A percentile compares a stretch with the other conserved stretches of the same genome.
Conservation (phyloP, 78 protist species). For the Cavenderia fasciculata region DNA sequence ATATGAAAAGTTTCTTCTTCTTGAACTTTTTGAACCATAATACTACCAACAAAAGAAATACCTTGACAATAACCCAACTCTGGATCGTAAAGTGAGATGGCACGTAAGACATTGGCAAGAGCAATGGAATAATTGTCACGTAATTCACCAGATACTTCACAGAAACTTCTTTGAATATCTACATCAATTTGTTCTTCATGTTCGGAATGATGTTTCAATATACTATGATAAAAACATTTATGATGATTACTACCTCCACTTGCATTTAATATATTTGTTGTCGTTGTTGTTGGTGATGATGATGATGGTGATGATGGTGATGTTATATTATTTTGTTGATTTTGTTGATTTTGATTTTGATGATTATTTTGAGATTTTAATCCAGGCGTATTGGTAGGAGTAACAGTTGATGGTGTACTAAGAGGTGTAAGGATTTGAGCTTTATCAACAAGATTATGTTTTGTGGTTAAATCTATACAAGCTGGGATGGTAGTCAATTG, state of each 20-base stretch:
- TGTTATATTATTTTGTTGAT: no score
- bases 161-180: constrained; percentile 47
- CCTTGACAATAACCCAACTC: constrained; percentile 79
- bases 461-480: constrained; percentile 7
- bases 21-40: constrained; percentile 17
- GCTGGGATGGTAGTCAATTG: constrained; percentile 35
- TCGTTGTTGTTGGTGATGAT: background rate
- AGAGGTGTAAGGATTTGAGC: constrained; percentile 15
- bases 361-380: background rate
- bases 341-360: background rate
- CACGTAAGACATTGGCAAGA: constrained; percentile 28
- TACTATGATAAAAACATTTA: constrained; percentile 65
- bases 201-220: constrained; percentile 34
- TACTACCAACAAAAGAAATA: constrained; percentile 57
- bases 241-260: background rate
- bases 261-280: background rate
- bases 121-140: constrained; percentile 12
- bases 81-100: constrained; percentile 48
- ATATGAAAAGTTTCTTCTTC: constrained; percentile 74
- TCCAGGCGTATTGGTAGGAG: constrained; percentile 9
- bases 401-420: constrained; percentile 17
- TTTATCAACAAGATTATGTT: background rate
- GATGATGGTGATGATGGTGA: background rate
- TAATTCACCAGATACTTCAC: background rate
- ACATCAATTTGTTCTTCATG: constrained; percentile 71